phyloP scores from a whole-genome alignment of 2,329 filamentous ascomycete genomes.

The Cladosporium sphaerospermum region DNA sequence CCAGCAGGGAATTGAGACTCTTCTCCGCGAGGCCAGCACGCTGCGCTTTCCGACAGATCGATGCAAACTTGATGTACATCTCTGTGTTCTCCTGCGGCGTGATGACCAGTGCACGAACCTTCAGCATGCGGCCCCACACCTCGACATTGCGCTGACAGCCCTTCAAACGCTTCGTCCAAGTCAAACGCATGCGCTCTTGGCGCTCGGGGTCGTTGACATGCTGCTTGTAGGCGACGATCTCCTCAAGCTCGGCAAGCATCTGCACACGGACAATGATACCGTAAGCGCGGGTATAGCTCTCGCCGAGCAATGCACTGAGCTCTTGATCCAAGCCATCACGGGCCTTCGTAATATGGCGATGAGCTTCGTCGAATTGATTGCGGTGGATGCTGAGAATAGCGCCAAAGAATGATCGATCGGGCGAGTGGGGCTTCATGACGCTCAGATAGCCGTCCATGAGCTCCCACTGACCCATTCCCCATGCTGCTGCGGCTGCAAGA shows the following conservation, averaged over 20 bases:
- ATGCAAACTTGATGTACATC: conserved; percentile 99
- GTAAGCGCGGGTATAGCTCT: conserved; percentile 97
- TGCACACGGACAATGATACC: conserved; percentile 96
- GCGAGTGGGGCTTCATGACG: conserved; percentile 89
- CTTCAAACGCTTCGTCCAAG: conserved; percentile 91
- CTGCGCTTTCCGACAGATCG: conserved; percentile 92
- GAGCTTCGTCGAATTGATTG: conserved; percentile 88
- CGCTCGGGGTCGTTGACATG: conserved; percentile 71
- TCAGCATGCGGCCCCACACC: conserved; percentile 97
- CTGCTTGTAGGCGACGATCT: conserved; percentile 97
- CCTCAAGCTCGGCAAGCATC: conserved; percentile 97
- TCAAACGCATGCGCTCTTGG: conserved; percentile 82
- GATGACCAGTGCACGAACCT: conserved; percentile 86
- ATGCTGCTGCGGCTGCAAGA: conserved; percentile 88
- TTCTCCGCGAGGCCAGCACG: conserved; percentile 93
- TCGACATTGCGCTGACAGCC: conserved; percentile 96
- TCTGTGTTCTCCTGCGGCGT: conserved; percentile 89
- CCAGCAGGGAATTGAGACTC: conserved; percentile 84
- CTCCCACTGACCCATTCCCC: conserved; percentile 95
- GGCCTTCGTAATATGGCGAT: conserved; percentile 83
- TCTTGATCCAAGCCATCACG: conserved; percentile 93
- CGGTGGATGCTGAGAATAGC: conserved; percentile 92
- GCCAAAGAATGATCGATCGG: conserved; percentile 94
- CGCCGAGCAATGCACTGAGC: conserved; percentile 89
- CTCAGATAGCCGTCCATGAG: conserved; percentile 95